Conservation (phyloP, 179 eudicot species). For the Spergularia azorica region DNA sequence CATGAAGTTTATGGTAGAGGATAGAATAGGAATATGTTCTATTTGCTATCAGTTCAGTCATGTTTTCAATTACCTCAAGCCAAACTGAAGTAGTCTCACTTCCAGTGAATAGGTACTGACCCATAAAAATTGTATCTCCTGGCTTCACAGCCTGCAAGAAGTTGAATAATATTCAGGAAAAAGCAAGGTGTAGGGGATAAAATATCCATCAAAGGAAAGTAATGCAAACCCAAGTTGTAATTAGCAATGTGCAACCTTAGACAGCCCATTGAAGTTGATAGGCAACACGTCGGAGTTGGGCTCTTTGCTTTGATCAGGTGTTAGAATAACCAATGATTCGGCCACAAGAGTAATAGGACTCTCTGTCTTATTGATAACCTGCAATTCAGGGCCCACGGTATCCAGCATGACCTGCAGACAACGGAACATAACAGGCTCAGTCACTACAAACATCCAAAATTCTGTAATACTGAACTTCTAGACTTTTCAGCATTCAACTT, state of each 20-base stretch:
- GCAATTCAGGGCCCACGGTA: conserved; percentile 89
- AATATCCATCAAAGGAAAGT: not conserved
- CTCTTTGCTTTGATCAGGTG: conserved; percentile 65
- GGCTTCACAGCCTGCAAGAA: conserved; percentile 78
- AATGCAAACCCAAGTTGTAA: conserved; percentile 8
- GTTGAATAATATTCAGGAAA: not conserved
- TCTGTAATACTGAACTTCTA: conserved; percentile 2
- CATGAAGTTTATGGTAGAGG: not conserved
- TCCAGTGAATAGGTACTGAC: conserved; percentile 93
- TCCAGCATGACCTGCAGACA: conserved; percentile 82
- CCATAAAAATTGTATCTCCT: conserved; percentile 94
- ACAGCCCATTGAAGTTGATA: conserved; percentile 42
- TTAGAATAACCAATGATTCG: conserved; percentile 63
- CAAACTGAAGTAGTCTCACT: conserved; percentile 97
- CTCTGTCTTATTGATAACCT: conserved; percentile 68
- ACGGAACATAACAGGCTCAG: conserved; percentile 22
- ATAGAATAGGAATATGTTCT: no score
- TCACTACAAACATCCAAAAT: conserved; percentile 37
- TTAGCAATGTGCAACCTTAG: conserved; percentile 30
- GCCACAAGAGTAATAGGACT: conserved; percentile 63
- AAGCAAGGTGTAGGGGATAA: conserved; percentile 7
- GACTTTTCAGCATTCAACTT: not conserved
- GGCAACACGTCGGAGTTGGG: conserved; percentile 44
- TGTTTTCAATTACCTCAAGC: conserved; percentile 65
- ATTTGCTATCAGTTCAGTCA: not conserved